Conservation (phyloP, 306 rosid genomes). For the Cicer bijugum region DNA sequence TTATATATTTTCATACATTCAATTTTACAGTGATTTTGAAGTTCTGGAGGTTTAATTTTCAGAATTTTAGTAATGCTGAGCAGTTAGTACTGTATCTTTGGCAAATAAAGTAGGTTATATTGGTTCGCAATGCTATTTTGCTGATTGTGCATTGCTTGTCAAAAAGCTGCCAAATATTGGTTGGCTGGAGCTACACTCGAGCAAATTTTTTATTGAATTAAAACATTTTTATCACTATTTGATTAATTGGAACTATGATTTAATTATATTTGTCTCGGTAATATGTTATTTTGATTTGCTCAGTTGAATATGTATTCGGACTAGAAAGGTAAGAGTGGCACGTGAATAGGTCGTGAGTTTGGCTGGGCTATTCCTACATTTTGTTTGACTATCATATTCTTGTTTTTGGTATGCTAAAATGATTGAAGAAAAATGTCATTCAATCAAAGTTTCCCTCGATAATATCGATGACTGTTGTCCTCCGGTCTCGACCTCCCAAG, state of each 20-base stretch:
- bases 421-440: no score
- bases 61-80: constrained; percentile 42
- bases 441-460: constrained; percentile 26
- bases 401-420: no score
- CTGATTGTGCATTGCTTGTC: constrained; percentile 49
- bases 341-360: not conserved
- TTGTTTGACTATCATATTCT: not conserved
- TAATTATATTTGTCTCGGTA: not conserved
- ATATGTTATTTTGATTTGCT: constrained; percentile 2
- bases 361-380: not conserved
- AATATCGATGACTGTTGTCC: constrained; percentile 36
- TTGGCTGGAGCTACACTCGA: constrained; percentile 50
- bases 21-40: constrained; percentile 50
- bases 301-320: not conserved
- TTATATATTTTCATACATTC: constrained; percentile 7
- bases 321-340: not conserved
- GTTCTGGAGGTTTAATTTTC: constrained; percentile 42
- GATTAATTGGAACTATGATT: constrained; percentile 25
- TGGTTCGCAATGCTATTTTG: constrained; percentile 58
- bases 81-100: constrained; percentile 51
- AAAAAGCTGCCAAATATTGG: constrained; percentile 46
- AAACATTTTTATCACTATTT: constrained; percentile 40
- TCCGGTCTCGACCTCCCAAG: constrained; percentile 35
- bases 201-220: constrained; percentile 41
- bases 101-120: constrained; percentile 59